Evolutionary conservation across 1,139 yeast species (phyloP), one percentile per base, ranked within the genome.

Genomic region (Blastobotrys apis): DNA sequence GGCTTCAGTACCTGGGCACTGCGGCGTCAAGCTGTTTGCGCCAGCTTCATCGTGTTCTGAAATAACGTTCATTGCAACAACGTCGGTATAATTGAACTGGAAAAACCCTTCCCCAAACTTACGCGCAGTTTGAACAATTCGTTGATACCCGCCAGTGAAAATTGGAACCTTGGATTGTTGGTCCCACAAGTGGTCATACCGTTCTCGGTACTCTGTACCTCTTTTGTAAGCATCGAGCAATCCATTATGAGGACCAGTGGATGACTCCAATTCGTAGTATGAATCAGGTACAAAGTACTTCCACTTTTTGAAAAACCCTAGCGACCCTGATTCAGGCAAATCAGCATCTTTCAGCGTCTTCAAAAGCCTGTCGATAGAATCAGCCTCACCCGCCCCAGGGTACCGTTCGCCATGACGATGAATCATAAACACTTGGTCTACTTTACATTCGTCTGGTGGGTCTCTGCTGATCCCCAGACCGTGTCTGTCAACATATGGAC

Each of bases 391-490:
- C 19, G 41, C 20, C 25, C 52, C 57, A 13, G 87, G 88, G 59
- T 70, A 83, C 54, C 92, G 68, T 58, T 81, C 90, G 15, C 90
- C 92, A 55, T 84, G 92, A 59, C 92, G 74, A 47, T 75, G 70
- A 39, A 78, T 64, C 48, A 78, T 63, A 51, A 78, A 80, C 10
- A 81, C 85, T 59, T 80, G 87, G 50, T 79, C 81, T 41, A 81
- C 69, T 6, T 66, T 59, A 57, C 84, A 77, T 41, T 69, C 69
- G 3, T 60, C 67, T 5, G 88, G 87, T 1, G 66, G 54, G 22
- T 64, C 67, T 5, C 66, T 58, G 36, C 61, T 57, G 33, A 75
- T 63, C 5, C 78, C 79, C 6, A 20, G 15, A 17, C 34, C 13
- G 5, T 16, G 19, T 25, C 41, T 31, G 31, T 42, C 37, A 15